phyloP scores from a whole-genome alignment of 2,329 filamentous ascomycete species.

The Verticillium dahliae region DNA sequence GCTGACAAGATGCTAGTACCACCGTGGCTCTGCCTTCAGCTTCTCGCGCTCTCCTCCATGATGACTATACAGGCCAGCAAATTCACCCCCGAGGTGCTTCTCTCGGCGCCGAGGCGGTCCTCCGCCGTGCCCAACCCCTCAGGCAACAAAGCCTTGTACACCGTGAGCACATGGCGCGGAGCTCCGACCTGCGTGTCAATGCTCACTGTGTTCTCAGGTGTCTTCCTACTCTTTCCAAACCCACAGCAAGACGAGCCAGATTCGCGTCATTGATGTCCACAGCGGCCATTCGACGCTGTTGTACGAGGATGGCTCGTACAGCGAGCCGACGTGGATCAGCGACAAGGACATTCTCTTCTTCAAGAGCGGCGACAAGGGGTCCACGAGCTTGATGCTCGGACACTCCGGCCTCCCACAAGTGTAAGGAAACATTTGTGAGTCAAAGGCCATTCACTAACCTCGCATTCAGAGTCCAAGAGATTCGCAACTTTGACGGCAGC shows the following conservation, averaged over 20 bases:
- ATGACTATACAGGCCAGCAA: slow-evolving; percentile 68
- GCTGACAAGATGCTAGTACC: neutral
- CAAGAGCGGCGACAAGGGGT: slow-evolving; percentile 40
- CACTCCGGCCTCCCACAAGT: slow-evolving; percentile 26
- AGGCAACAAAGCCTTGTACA: slow-evolving; percentile 58
- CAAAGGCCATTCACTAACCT: slow-evolving; percentile 10
- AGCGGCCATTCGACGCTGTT: slow-evolving; percentile 60
- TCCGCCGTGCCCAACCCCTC: slow-evolving; percentile 62
- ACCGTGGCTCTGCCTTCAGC: neutral
- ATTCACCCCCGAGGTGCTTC: slow-evolving; percentile 71
- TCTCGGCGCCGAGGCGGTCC: slow-evolving; percentile 69
- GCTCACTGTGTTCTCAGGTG: slow-evolving; percentile 31
- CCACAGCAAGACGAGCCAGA: slow-evolving; percentile 62
- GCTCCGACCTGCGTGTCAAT: slow-evolving; percentile 10
- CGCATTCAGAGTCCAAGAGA: slow-evolving; percentile 23
- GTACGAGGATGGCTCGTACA: slow-evolving; percentile 56
- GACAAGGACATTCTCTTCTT: slow-evolving; percentile 55
- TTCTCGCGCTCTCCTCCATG: slow-evolving; percentile 3
- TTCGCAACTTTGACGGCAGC: slow-evolving; percentile 42
- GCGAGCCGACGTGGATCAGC: slow-evolving; percentile 71
- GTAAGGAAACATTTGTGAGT: slow-evolving; percentile 21
- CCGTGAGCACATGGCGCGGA: slow-evolving; percentile 29
- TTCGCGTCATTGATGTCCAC: slow-evolving; percentile 63
- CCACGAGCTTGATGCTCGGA: slow-evolving; percentile 38
- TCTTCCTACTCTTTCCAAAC: slow-evolving; percentile 76